Conservation (phyloP, 768 basidiomycete genomes). For the Tylopilus balloui region DNA sequence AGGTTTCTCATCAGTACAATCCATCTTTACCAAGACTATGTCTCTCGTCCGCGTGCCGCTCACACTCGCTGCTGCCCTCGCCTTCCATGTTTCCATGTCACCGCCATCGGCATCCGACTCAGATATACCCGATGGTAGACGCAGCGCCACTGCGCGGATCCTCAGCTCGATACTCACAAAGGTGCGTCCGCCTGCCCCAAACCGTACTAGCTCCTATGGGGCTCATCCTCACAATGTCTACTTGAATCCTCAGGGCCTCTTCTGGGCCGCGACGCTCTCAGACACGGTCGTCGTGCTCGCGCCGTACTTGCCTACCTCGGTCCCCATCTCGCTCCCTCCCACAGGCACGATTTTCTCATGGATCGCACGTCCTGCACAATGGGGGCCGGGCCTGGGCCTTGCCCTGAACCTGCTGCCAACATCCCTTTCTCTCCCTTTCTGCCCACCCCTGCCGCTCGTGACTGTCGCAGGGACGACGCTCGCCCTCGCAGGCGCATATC, state of each 20-base stretch:
- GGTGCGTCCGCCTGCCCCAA: constrained; percentile 2
- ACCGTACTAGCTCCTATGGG: neutral
- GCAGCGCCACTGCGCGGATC: constrained; percentile 9
- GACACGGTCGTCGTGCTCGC: constrained; percentile 8
- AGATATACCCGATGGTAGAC: constrained; percentile 23
- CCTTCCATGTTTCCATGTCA: constrained; percentile 42
- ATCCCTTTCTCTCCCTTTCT: neutral
- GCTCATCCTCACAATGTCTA: neutral
- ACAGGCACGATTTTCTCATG: neutral
- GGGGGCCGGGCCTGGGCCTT: neutral
- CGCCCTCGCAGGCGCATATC: constrained; percentile 37
- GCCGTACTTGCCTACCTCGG: constrained; percentile 3
- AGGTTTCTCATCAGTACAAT: neutral
- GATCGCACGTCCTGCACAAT: neutral
- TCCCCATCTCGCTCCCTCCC: neutral
- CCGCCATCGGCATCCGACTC: constrained; percentile 26
- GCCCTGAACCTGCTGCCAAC: neutral
- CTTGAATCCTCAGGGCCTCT: constrained; percentile 10
- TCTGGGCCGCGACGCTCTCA: constrained; percentile 11
- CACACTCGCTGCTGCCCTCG: constrained; percentile 40
- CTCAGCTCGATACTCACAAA: constrained; percentile 10
- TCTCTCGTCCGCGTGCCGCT: constrained; percentile 41
- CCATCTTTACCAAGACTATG: neutral
- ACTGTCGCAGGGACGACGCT: constrained; percentile 37
- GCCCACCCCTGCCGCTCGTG: neutral